Conservation (phyloP, 202 grass and related monocot genomes). For the Alloteropsis angusta region DNA sequence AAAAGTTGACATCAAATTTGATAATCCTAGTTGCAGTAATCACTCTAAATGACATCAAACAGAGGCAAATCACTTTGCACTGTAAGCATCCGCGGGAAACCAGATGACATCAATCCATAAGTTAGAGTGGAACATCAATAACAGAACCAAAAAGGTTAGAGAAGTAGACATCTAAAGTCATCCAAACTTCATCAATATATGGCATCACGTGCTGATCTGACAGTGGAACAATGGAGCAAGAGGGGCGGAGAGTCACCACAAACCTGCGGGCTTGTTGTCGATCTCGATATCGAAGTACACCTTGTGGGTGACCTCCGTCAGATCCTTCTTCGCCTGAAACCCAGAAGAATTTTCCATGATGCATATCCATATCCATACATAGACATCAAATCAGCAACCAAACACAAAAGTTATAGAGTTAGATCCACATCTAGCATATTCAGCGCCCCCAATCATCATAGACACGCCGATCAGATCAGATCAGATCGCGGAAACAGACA, state of each 20-base stretch:
- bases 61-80: background rate
- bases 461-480: background rate
- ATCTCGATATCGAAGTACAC: conserved; percentile 82
- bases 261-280: conserved; percentile 68
- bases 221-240: background rate
- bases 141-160: background rate
- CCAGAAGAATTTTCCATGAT: background rate
- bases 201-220: background rate
- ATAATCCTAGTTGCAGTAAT: background rate
- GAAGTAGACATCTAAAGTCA: background rate
- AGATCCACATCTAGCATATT: conserved; percentile 14
- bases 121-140: background rate
- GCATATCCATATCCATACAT: background rate
- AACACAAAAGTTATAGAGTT: background rate
- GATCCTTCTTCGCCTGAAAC: conserved; percentile 55
- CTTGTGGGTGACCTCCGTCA: conserved; percentile 73
- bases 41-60: background rate
- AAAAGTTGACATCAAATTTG: background rate
- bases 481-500: background rate
- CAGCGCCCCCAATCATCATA: too few relatives aligned
- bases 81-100: background rate
- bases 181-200: background rate
- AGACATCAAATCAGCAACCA: background rate
- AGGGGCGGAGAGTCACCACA: background rate
- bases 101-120: background rate